Percentiles rank a stretch among this genome's conserved stretches.
These are phyloP conservation scores for Botrytis fragariae DNA, from an alignment of 2,329 filamentous ascomycete genomes.

Conservation along the genomic window DNA sequence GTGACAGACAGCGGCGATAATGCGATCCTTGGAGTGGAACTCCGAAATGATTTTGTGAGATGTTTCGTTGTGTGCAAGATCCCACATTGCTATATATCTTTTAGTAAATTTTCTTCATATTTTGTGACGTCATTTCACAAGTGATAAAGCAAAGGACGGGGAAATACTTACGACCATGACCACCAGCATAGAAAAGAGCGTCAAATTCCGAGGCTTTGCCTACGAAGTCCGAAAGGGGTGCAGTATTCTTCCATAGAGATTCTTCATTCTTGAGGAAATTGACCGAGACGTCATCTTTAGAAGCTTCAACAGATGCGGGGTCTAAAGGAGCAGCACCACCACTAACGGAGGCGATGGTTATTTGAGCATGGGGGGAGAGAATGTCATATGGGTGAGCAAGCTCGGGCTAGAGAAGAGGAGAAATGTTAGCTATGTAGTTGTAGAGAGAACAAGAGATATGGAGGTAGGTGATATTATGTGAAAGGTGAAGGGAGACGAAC, in stretches of 20 bases:
- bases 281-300: conserved; percentile 42
- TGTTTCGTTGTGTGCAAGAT: conserved; percentile 51
- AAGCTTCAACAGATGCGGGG: conserved; percentile 44
- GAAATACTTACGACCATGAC: conserved; percentile 51
- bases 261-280: conserved; percentile 48
- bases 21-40: conserved; percentile 60
- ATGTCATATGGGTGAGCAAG: conserved; percentile 48
- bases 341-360: conserved; percentile 46
- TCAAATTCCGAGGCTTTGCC: conserved; percentile 51
- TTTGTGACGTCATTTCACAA: neutral
- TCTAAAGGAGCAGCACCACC: conserved; percentile 47
- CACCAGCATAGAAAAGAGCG: conserved; percentile 58
- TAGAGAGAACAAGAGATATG: neutral
- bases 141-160: neutral
- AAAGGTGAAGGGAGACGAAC: conserved; percentile 34
- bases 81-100: conserved; percentile 32
- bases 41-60: conserved; percentile 60
- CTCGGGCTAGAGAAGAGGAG: conserved; percentile 43
- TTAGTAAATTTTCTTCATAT: neutral
- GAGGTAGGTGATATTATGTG: no score
- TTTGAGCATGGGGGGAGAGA: conserved; percentile 42
- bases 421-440: conserved; percentile 7
- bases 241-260: conserved; percentile 52
- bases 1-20: conserved; percentile 67
- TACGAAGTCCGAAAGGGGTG: conserved; percentile 47